Evolutionary conservation across 768 basidiomycete species (phyloP).

Genomic region (Gyrodon lividus): DNA sequence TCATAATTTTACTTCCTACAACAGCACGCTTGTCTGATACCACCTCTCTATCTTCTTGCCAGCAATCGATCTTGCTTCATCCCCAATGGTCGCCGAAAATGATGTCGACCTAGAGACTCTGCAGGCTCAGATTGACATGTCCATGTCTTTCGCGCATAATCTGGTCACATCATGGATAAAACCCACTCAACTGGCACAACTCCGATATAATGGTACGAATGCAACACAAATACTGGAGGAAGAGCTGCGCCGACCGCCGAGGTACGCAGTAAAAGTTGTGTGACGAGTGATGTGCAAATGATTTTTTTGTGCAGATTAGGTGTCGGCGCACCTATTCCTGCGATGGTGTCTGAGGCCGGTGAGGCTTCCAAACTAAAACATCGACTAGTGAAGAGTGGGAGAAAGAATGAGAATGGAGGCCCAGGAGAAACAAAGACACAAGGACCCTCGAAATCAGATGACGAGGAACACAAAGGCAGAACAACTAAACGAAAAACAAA

Average conservation of each 20-base stretch:
- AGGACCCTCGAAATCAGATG: constrained; percentile 34
- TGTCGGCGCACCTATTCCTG: constrained; percentile 66
- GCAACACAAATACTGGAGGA: constrained; percentile 61
- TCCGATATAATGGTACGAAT: constrained; percentile 29
- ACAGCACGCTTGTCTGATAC: not conserved
- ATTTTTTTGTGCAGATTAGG: constrained; percentile 52
- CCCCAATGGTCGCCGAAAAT: constrained; percentile 42
- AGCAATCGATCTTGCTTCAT: constrained; percentile 21
- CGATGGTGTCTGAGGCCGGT: constrained; percentile 41
- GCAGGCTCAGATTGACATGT: constrained; percentile 81
- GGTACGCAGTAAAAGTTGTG: constrained; percentile 40
- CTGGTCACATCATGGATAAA: constrained; percentile 79
- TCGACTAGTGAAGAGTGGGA: constrained; percentile 49
- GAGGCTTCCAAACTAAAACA: constrained; percentile 64
- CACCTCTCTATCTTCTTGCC: not conserved
- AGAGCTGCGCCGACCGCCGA: constrained; percentile 65
- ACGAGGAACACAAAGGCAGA: constrained; percentile 56
- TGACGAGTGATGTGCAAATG: not conserved
- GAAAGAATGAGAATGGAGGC: constrained; percentile 46
- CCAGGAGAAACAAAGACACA: constrained; percentile 34
- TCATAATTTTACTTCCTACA: not conserved
- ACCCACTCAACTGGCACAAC: constrained; percentile 43
- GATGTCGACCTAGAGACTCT: constrained; percentile 64
- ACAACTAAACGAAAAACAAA: constrained; percentile 59
- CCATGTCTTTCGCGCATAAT: constrained; percentile 73